Percentiles rank a stretch among this genome's conserved stretches.
phyloP scores from a whole-genome alignment of 2,329 filamentous ascomycete genomes.

The Penicillium sp. region DNA sequence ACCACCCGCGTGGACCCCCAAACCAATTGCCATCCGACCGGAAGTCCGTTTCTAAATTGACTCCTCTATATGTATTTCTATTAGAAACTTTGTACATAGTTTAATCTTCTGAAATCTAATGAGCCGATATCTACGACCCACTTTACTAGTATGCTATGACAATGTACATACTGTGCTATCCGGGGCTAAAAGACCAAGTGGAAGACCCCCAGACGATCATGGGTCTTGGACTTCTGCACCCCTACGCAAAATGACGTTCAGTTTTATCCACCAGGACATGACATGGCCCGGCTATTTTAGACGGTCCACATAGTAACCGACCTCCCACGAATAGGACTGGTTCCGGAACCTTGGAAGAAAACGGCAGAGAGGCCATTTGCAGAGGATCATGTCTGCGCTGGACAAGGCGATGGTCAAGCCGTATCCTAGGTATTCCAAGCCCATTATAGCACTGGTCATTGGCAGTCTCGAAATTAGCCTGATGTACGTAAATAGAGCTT shows the following conservation, averaged over 20 bases:
- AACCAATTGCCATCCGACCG: slow-evolving; percentile 10
- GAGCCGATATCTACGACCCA: background rate
- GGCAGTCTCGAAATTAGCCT: background rate
- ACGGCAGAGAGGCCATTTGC: background rate
- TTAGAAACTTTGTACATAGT: background rate
- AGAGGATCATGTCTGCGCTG: slow-evolving; percentile 5
- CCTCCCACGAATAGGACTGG: background rate
- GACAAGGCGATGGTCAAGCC: slow-evolving; percentile 1
- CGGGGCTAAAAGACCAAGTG: background rate
- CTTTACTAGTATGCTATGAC: background rate
- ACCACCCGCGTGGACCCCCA: slow-evolving; percentile 14
- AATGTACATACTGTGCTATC: slow-evolving; percentile 2
- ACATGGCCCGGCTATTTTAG: background rate
- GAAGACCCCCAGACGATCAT: slow-evolving; percentile 1
- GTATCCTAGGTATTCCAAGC: background rate
- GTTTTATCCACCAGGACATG: background rate
- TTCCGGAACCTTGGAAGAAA: background rate
- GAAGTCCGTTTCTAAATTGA: slow-evolving; percentile 17
- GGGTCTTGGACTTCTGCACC: background rate
- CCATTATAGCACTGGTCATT: background rate
- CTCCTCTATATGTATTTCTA: background rate
- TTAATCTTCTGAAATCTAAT: background rate
- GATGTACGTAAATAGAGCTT: no score
- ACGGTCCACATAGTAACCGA: background rate
- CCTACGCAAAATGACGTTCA: background rate